Conservation (phyloP, 345 rosid genomes). For the Eucalyptus regnans region DNA sequence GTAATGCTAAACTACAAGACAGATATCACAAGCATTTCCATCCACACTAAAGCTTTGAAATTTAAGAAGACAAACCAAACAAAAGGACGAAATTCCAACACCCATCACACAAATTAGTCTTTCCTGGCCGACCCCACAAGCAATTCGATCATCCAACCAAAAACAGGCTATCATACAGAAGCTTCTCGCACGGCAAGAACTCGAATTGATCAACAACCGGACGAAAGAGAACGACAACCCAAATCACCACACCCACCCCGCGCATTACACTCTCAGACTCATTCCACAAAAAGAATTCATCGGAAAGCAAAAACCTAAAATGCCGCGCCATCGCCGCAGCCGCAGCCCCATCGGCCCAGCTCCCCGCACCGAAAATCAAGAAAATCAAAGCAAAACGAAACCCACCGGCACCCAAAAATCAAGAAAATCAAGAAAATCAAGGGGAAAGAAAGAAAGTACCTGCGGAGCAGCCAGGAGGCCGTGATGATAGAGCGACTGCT, state of each 20-base stretch:
- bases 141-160: background rate
- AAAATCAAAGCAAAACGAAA: background rate
- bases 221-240: background rate
- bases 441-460: constrained; percentile 7
- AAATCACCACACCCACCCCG: background rate
- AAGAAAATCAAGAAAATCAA: too few relatives aligned
- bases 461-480: constrained; percentile 38
- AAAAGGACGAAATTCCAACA: background rate
- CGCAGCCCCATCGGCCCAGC: background rate
- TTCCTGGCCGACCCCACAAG: background rate
- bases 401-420: too few relatives aligned
- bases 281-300: background rate
- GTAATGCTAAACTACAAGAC: background rate
- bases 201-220: background rate
- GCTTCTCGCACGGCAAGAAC: background rate
- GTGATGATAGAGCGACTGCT: constrained; percentile 36
- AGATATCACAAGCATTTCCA: background rate
- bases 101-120: background rate
- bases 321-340: background rate
- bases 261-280: background rate
- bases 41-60: background rate
- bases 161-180: background rate
- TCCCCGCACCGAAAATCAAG: too few relatives aligned
- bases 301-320: background rate
- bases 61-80: background rate